These are phyloP conservation scores for Blastobotrys raffinosifermentans DNA, from an alignment of 1,139 yeast species.

Conservation along the genomic window DNA sequence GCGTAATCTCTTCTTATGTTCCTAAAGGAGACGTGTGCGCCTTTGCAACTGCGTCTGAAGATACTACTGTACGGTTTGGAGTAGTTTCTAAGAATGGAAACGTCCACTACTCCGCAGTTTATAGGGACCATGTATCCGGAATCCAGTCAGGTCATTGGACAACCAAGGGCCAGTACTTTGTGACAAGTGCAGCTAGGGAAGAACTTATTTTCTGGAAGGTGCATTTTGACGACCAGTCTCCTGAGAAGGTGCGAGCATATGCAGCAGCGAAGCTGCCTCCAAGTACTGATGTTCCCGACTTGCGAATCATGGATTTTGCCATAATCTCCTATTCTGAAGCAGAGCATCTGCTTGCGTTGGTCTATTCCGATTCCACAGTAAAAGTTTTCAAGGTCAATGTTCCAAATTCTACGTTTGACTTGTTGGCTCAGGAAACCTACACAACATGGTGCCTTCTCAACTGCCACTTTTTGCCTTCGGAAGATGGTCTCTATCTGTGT, in stretches of 20 bases:
- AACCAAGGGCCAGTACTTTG: constrained; percentile 41
- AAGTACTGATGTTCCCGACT: constrained; percentile 58
- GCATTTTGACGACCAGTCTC: constrained; percentile 14
- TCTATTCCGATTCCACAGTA: constrained; percentile 79
- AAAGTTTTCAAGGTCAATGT: constrained; percentile 55
- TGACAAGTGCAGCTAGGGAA: constrained; percentile 82
- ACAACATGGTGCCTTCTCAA: constrained; percentile 72
- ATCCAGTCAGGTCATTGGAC: constrained; percentile 69
- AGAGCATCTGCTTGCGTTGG: constrained; percentile 57
- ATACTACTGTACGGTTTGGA: constrained; percentile 65
- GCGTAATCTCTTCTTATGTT: too few relatives aligned
- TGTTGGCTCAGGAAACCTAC: constrained; percentile 48
- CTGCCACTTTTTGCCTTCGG: constrained; percentile 42
- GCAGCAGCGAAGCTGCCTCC: constrained; percentile 31
- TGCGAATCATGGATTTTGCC: constrained; percentile 81
- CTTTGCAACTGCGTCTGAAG: constrained; percentile 89
- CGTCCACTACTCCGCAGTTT: constrained; percentile 49
- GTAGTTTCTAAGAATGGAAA: constrained; percentile 40
- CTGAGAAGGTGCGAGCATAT: constrained; percentile 18
- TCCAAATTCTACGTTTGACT: constrained; percentile 35
- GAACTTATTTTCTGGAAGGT: constrained; percentile 80
- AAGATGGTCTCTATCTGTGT: constrained; percentile 35
- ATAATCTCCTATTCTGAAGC: constrained; percentile 8
- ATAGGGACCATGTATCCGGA: constrained; percentile 83
- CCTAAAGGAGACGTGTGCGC: too few relatives aligned